Conservation (phyloP, 1,284 basidiomycete species). For the Boletellus deceptivus region DNA sequence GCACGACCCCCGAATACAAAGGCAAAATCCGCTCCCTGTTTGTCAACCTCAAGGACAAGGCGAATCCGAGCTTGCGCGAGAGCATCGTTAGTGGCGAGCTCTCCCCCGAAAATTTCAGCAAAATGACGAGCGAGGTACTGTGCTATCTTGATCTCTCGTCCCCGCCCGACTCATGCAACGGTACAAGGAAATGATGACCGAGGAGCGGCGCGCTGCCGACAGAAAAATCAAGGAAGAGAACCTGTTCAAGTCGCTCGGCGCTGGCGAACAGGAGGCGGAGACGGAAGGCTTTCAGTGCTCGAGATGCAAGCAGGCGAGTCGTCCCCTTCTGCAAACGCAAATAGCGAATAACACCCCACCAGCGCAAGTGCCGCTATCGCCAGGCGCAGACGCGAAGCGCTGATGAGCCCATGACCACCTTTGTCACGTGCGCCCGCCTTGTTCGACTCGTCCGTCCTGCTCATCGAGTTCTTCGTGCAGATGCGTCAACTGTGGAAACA, state of each 20-base stretch:
- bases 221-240: constrained; percentile 85
- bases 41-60: constrained; percentile 93
- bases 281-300: constrained; percentile 98
- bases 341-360: constrained; percentile 11
- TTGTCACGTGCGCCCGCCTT: constrained; percentile 53
- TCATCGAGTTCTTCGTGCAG: constrained; percentile 27
- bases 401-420: constrained; percentile 94
- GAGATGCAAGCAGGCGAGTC: constrained; percentile 79
- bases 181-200: constrained; percentile 90
- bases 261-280: constrained; percentile 88
- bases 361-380: constrained; percentile 89
- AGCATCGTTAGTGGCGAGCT: constrained; percentile 84
- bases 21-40: constrained; percentile 88
- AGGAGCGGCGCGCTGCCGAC: constrained; percentile 83
- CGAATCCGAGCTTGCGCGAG: constrained; percentile 85
- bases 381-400: constrained; percentile 94
- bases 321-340: neutral
- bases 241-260: constrained; percentile 88
- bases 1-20: constrained; percentile 56
- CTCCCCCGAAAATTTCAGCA: constrained; percentile 65
- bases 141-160: neutral
- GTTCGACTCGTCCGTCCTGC: neutral
- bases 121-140: constrained; percentile 80
- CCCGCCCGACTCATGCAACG: neutral
- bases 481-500: constrained; percentile 61